These are phyloP conservation scores for Ceratobasidium sp. DNA, from an alignment of 1,284 basidiomycete genomes.

Conservation along the genomic window DNA sequence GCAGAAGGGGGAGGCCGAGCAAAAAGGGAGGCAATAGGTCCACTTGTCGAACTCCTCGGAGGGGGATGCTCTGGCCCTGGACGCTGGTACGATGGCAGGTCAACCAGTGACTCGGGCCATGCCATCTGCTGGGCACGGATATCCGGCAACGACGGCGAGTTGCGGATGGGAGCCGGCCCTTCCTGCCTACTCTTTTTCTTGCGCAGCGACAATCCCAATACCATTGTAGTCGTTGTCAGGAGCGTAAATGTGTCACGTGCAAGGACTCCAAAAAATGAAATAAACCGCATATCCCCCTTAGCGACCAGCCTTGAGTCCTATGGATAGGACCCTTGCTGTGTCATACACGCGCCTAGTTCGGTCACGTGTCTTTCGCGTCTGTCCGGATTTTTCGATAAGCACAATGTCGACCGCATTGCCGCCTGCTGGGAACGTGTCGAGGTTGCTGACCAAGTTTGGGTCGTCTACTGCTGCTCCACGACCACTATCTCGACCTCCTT, in stretches of 20 bases:
- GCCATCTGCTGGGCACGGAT: conserved; percentile 71
- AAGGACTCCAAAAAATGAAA: too few species aligned
- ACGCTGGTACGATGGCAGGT: conserved; percentile 49
- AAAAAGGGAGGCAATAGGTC: conserved; percentile 37
- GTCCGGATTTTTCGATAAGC: not conserved
- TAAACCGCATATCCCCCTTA: too few species aligned
- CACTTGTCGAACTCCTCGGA: conserved; percentile 39
- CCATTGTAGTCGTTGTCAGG: conserved; percentile 44
- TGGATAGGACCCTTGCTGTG: too few species aligned
- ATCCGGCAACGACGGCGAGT: conserved; percentile 73
- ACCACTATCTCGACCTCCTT: not conserved
- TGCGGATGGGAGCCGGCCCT: conserved; percentile 57
- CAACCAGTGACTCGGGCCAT: conserved; percentile 79
- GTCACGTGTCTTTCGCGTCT: conserved; percentile 19
- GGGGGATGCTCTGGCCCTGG: conserved; percentile 2
- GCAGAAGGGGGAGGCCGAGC: conserved; percentile 45
- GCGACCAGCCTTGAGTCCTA: too few species aligned
- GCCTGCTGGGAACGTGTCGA: conserved; percentile 23
- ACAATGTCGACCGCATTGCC: conserved; percentile 16
- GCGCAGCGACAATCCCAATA: conserved; percentile 78
- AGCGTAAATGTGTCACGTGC: not conserved
- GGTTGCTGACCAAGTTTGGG: conserved; percentile 38
- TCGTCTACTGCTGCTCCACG: conserved; percentile 1
- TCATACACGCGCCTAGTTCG: too few species aligned
- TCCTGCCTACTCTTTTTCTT: conserved; percentile 53